These are phyloP conservation scores for Stagonosporopsis tanaceti DNA, from an alignment of 2,329 filamentous ascomycete species.

Conservation along the genomic window DNA sequence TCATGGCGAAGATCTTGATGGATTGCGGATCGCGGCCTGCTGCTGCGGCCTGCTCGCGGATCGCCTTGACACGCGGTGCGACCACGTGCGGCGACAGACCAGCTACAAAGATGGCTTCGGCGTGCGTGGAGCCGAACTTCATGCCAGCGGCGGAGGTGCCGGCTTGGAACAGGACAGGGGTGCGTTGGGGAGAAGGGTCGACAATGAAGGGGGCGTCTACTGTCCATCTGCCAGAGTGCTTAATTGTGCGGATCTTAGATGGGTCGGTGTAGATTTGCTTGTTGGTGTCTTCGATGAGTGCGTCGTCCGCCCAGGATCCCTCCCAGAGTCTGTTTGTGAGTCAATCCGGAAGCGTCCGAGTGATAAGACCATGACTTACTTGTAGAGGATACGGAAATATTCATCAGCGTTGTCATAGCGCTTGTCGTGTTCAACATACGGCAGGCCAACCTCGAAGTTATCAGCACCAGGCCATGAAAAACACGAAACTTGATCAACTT, in stretches of 20 bases:
- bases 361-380: slow-evolving; percentile 45
- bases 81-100: slow-evolving; percentile 68
- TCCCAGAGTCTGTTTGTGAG: slow-evolving; percentile 57
- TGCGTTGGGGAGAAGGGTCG: slow-evolving; percentile 71
- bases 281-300: slow-evolving; percentile 65
- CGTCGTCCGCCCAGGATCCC: slow-evolving; percentile 70
- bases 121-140: slow-evolving; percentile 71
- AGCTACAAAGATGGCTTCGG: slow-evolving; percentile 73
- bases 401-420: slow-evolving; percentile 72
- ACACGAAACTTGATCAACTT: not conserved
- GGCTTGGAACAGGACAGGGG: slow-evolving; percentile 72
- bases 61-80: slow-evolving; percentile 66
- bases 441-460: slow-evolving; percentile 9
- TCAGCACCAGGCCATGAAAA: not conserved
- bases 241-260: slow-evolving; percentile 65
- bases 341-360: not conserved
- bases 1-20: slow-evolving; percentile 71
- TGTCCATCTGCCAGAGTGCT: slow-evolving; percentile 61
- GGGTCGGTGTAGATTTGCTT: slow-evolving; percentile 66
- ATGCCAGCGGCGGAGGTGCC: slow-evolving; percentile 71
- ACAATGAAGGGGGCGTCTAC: slow-evolving; percentile 70
- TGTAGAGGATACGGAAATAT: slow-evolving; percentile 72
- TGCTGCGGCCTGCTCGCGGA: slow-evolving; percentile 62
- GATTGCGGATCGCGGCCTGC: slow-evolving; percentile 64
- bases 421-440: slow-evolving; percentile 64